Conservation (phyloP, 208 protist genomes). For the Trypanosoma platydactyli region DNA sequence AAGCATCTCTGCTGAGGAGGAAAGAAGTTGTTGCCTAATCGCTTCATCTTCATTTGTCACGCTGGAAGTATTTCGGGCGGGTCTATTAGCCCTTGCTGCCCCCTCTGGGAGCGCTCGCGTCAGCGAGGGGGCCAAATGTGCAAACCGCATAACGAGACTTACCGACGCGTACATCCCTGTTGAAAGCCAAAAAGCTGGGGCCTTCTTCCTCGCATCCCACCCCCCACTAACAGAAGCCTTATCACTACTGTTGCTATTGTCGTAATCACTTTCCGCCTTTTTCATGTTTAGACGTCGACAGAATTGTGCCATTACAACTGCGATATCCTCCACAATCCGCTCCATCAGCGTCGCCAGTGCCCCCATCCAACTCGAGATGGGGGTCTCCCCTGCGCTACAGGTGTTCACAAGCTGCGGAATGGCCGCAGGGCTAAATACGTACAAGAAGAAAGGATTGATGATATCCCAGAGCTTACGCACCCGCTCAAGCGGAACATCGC, state of each 20-base stretch:
- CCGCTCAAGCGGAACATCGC: constrained; percentile 15
- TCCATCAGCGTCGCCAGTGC: not conserved
- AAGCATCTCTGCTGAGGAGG: constrained; percentile 21
- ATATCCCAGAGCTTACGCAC: constrained; percentile 22
- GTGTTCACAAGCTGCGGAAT: constrained; percentile 2
- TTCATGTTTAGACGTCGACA: constrained; percentile 11
- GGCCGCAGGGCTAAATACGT: constrained; percentile 14
- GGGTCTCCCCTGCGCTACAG: not conserved
- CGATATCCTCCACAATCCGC: constrained; percentile 23
- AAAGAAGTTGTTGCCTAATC: constrained; percentile 5
- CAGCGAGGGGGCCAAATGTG: not conserved
- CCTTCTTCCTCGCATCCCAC: not conserved
- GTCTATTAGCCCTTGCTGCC: not conserved
- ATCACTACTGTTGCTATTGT: not conserved
- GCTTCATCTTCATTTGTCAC: not conserved
- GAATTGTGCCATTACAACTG: constrained; percentile 27
- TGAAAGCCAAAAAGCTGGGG: not conserved
- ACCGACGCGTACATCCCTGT: constrained; percentile 11
- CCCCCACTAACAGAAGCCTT: not conserved
- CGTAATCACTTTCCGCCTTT: constrained; percentile 1
- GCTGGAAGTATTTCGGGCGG: not conserved
- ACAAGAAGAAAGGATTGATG: constrained; percentile 9
- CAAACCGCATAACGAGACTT: constrained; percentile 1
- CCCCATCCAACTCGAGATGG: not conserved
- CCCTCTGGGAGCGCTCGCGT: not conserved